A percentile compares a stretch with the other conserved stretches of the same genome.
Conservation (phyloP, 345 rosid genomes). For the Euclidium syriacum region DNA sequence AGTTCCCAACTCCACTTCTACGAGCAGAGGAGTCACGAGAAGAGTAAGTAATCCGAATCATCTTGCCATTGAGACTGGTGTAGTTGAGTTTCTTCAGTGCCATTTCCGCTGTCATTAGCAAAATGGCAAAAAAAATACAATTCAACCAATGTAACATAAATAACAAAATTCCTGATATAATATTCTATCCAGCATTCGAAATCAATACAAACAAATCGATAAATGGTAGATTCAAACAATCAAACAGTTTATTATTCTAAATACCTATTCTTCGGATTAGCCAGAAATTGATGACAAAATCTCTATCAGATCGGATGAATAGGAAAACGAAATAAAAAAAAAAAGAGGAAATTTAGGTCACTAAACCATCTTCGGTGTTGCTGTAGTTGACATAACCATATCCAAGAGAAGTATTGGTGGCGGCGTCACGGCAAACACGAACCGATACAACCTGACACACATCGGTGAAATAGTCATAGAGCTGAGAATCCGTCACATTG, state of each 20-base stretch:
- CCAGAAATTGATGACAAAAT: background rate
- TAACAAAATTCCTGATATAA: background rate
- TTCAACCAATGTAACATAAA: background rate
- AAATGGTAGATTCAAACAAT: background rate
- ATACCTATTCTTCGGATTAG: constrained; percentile 12
- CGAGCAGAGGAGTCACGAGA: constrained; percentile 68
- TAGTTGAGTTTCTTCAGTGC: constrained; percentile 78
- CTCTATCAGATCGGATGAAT: background rate
- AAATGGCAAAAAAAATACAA: background rate
- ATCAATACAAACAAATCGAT: background rate
- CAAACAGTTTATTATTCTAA: background rate
- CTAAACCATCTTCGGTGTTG: constrained; percentile 64
- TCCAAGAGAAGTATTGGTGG: constrained; percentile 71
- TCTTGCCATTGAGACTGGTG: constrained; percentile 59
- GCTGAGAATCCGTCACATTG: constrained; percentile 61
- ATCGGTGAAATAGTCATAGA: constrained; percentile 57
- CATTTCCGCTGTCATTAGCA: constrained; percentile 53
- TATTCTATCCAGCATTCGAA: background rate
- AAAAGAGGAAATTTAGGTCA: background rate
- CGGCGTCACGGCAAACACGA: constrained; percentile 63
- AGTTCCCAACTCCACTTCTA: constrained; percentile 72
- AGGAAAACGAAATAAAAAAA: background rate
- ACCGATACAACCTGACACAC: constrained; percentile 60
- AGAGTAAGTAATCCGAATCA: constrained; percentile 82
- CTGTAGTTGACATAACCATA: constrained; percentile 90